Evolutionary conservation across 1,139 yeast genomes (phyloP), one percentile per base, ranked within the genome.

Genomic region (Saccharomyces hybrid): DNA sequence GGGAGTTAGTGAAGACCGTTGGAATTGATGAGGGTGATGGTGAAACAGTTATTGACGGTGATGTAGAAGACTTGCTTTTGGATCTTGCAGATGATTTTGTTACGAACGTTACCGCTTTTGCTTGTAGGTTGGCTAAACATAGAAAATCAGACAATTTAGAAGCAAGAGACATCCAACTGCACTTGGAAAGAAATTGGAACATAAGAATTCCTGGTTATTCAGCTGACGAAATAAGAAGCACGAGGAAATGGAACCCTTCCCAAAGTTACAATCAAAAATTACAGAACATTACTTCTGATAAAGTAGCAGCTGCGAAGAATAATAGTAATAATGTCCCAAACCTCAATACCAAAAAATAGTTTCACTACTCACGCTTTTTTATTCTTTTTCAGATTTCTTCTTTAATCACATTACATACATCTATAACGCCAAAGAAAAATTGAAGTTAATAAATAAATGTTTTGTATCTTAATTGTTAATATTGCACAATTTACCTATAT

Each of bases 31-130:
- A 87, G 69, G 91, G 93, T 30, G 95, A 88, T 63, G 90, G 95
- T 3, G 93, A 88, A 63, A 87, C 95, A 6, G 80, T 81, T n/a
- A 86, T 93, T 54, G 98, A 91, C 68, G 97, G 97, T 31, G 97
- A 93, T 70, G 98, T 91, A 14, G 98, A 93, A 69, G 97, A 91
- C 61, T 73, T 91, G 47, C 74, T 93, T 50, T 76, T 95, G 51
- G 99, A 95, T 69, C 76, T 93, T 57, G 98, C 99, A 0, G 99
- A 95, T 69, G 99, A 95, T 67, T 93, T 93, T 69, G 95, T 93
- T 13, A 81, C 88, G 14, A 84, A 88, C 51, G 96, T 95, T 2
- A 89, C 97, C 0, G 79, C 89, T 2, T 93, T 93, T 75, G 96
- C 97, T 0, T 93, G 99, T 69, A 81, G 95, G 55, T 76, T 93